Conservation (phyloP, 805 yeast species). For the Candida ovalis region DNA sequence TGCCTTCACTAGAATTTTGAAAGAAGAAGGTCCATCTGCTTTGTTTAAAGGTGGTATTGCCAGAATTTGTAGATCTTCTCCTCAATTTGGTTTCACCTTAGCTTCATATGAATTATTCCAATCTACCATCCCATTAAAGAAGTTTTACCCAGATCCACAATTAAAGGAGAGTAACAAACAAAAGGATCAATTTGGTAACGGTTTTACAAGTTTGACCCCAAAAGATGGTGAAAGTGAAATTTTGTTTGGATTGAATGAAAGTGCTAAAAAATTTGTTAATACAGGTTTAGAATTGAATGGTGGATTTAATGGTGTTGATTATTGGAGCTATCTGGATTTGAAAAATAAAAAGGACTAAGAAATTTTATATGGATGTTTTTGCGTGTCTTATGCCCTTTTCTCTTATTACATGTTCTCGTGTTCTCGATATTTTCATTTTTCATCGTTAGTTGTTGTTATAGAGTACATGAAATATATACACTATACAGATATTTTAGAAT, state of each 20-base stretch:
- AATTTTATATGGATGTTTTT: not conserved
- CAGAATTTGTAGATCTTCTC: conserved; percentile 90
- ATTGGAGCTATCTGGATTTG: conserved; percentile 24
- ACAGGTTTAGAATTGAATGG: conserved; percentile 30
- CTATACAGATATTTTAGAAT: no score
- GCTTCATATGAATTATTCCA: conserved; percentile 96
- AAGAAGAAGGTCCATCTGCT: conserved; percentile 80
- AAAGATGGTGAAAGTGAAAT: conserved; percentile 17
- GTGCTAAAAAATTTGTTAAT: conserved; percentile 29
- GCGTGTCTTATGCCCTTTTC: conserved; percentile 3
- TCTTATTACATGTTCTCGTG: not conserved
- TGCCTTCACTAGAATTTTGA: conserved; percentile 68
- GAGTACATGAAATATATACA: no score
- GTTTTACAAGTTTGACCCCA: conserved; percentile 24
- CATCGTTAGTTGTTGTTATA: no score
- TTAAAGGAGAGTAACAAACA: conserved; percentile 5
- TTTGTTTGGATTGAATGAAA: conserved; percentile 27
- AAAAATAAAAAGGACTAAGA: conserved; percentile 13
- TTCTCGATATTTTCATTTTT: not conserved
- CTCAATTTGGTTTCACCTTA: conserved; percentile 95
- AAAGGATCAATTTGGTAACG: conserved; percentile 27
- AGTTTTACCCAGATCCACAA: conserved; percentile 29
- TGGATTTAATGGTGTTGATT: conserved; percentile 26
- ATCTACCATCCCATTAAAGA: conserved; percentile 64
- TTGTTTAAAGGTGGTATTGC: conserved; percentile 97